Percentiles rank a stretch among this genome's conserved stretches.
Conservation (phyloP, 371 early-diverging fungal genomes). For the Capniomyces stellatus region DNA sequence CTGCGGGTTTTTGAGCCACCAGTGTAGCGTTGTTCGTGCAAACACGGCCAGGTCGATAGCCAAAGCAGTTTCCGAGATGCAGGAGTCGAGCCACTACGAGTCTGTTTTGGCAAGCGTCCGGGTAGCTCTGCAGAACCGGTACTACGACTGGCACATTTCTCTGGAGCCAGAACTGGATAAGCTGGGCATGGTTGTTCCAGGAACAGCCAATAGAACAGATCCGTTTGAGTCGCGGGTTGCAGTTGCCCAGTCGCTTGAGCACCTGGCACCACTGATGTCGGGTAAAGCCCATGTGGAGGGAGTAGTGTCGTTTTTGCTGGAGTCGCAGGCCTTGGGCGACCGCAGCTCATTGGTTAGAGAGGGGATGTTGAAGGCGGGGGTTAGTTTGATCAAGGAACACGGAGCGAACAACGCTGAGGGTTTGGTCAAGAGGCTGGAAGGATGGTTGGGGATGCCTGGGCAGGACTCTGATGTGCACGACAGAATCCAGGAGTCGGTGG, state of each 20-base stretch:
- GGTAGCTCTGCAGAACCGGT: constrained; percentile 8
- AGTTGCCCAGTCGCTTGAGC: constrained; percentile 50
- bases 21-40: constrained; percentile 38
- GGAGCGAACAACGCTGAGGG: constrained; percentile 47
- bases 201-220: constrained; percentile 61
- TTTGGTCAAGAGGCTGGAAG: constrained; percentile 58
- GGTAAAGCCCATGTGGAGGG: constrained; percentile 27
- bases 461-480: constrained; percentile 40
- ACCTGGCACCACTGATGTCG: constrained; percentile 44
- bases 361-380: constrained; percentile 72
- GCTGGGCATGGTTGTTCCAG: constrained; percentile 74
- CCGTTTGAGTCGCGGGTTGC: constrained; percentile 67
- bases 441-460: constrained; percentile 32
- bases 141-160: constrained; percentile 36
- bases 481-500: constrained; percentile 69
- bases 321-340: constrained; percentile 73
- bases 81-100: neutral
- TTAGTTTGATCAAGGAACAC: constrained; percentile 51
- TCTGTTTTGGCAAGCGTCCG: neutral
- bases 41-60: constrained; percentile 56
- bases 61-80: constrained; percentile 27
- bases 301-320: constrained; percentile 63
- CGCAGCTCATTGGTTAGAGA: constrained; percentile 56
- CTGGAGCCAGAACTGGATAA: constrained; percentile 79
- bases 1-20: constrained; percentile 25